phyloP scores from a whole-genome alignment of 495 filamentous ascomycete genomes.

The Thermothielavioides terrestris region DNA sequence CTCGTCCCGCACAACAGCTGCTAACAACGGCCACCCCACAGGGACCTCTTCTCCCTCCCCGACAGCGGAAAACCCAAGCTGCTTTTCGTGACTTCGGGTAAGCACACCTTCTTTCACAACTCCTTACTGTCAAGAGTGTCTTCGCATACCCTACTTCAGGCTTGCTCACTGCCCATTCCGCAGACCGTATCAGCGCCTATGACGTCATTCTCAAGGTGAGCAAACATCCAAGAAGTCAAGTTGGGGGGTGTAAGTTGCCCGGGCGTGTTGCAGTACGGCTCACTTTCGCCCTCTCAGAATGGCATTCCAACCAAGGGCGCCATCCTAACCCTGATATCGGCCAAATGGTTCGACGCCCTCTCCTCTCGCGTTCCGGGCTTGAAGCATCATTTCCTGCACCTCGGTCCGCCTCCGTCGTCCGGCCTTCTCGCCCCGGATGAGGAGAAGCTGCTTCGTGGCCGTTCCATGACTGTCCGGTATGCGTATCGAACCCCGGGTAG shows the following conservation, averaged over 20 bases:
- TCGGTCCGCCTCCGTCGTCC: conserved; percentile 53
- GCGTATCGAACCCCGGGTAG: too few species aligned
- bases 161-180: neutral
- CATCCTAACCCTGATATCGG: conserved; percentile 74
- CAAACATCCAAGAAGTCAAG: too few species aligned
- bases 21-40: neutral
- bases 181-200: conserved; percentile 87
- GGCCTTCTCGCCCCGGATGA: conserved; percentile 33
- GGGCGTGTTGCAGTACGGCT: too few species aligned
- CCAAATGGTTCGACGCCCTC: conserved; percentile 79
- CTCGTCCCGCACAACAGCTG: neutral
- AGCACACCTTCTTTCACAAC: neutral
- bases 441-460: conserved; percentile 48
- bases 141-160: too few species aligned
- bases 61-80: conserved; percentile 64
- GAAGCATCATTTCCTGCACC: conserved; percentile 67
- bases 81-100: conserved; percentile 61
- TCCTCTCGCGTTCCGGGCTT: conserved; percentile 54
- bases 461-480: conserved; percentile 68
- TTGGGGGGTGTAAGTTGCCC: too few species aligned
- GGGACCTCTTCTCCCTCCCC: conserved; percentile 45
- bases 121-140: too few species aligned
- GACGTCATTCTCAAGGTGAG: conserved; percentile 56
- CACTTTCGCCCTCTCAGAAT: too few species aligned
- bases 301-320: conserved; percentile 78